A percentile compares a stretch with the other conserved stretches of the same genome.
phyloP scores from a whole-genome alignment of 164 flowering plant genomes.

The Magnolia kwangsiensis region DNA sequence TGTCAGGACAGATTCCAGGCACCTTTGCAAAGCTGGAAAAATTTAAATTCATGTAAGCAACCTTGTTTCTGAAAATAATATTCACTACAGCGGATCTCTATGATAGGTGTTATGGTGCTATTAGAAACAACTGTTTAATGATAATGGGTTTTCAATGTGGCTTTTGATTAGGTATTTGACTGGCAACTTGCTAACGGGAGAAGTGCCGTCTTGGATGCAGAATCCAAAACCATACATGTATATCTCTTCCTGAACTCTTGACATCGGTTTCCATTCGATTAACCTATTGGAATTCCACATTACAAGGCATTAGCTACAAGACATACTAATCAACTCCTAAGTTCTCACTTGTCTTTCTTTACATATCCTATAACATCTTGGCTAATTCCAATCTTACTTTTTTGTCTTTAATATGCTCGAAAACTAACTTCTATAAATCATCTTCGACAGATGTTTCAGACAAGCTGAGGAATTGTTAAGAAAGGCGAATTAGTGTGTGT shows the following conservation, averaged over 20 bases:
- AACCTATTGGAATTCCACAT: background rate
- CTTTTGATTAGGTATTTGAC: conserved; percentile 47
- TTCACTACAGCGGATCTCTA: background rate
- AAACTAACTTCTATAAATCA: background rate
- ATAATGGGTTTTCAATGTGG: background rate
- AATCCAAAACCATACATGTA: too few relatives aligned
- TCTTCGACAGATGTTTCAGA: too few relatives aligned
- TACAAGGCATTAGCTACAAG: background rate
- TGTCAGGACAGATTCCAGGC: conserved; percentile 50
- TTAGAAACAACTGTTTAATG: background rate
- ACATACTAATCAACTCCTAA: background rate
- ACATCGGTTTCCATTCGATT: background rate
- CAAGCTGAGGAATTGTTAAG: background rate
- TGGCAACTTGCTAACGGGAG: conserved; percentile 59
- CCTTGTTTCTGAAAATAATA: background rate
- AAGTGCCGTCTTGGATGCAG: conserved; percentile 50
- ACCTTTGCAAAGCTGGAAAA: conserved; percentile 13
- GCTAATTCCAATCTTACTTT: background rate
- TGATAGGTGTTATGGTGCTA: background rate
- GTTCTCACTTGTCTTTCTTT: background rate
- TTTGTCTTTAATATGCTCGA: background rate
- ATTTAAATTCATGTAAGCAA: conserved; percentile 43
- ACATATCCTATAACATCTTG: background rate
- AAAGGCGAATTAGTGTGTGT: background rate
- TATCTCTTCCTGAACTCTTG: conserved; percentile 15